Conservation (phyloP, 257 asterid genomes). For the Nicotiana paniculata region DNA sequence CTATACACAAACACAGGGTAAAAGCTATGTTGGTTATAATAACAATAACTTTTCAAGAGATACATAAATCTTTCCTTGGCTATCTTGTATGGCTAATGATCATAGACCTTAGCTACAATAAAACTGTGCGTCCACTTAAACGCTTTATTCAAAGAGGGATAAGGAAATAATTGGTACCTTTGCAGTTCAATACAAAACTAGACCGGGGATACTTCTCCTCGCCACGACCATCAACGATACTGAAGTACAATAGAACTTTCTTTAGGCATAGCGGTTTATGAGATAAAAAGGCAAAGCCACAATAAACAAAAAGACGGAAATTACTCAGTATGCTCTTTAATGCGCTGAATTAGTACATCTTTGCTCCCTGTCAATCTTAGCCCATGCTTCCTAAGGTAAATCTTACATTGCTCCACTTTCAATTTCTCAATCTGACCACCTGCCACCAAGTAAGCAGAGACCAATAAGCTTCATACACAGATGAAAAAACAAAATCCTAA, state of each 20-base stretch:
- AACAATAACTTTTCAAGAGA: background rate
- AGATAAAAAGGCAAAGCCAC: background rate
- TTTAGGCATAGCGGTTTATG: background rate
- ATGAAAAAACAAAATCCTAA: background rate
- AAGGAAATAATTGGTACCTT: slow-evolving; percentile 42
- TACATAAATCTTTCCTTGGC: background rate
- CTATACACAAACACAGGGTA: background rate
- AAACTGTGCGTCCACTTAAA: background rate
- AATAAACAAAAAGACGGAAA: background rate
- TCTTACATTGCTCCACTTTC: slow-evolving; percentile 78
- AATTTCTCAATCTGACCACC: slow-evolving; percentile 51
- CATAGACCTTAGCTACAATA: background rate
- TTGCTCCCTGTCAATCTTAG: slow-evolving; percentile 81
- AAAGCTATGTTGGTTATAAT: background rate
- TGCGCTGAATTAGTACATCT: slow-evolving; percentile 52
- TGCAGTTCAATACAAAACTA: slow-evolving; percentile 73
- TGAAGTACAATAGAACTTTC: slow-evolving; percentile 21
- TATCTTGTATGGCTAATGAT: background rate
- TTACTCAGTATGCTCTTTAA: slow-evolving; percentile 77
- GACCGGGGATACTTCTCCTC: slow-evolving; percentile 70
- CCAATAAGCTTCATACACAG: background rate
- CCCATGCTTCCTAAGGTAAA: slow-evolving; percentile 71
- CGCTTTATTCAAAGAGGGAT: background rate
- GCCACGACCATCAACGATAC: slow-evolving; percentile 64
- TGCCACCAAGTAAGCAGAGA: slow-evolving; percentile 17